phyloP scores from a whole-genome alignment of 331 rosid species.

The Acacia pycnantha region DNA sequence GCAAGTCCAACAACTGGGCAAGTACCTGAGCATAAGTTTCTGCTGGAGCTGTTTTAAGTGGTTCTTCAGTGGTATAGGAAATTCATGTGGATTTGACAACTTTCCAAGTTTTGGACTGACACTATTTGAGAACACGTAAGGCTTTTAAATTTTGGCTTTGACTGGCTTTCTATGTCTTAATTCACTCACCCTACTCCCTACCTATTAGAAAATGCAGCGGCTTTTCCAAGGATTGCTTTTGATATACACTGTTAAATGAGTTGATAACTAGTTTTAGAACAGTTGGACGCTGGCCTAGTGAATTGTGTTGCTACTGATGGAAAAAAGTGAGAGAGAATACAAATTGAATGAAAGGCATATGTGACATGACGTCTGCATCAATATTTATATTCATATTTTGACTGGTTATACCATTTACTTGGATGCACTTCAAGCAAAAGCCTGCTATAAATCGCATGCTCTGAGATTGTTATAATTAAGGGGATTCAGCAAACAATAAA shows the following conservation, averaged over 20 bases:
- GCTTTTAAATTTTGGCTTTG: slow-evolving; percentile 14
- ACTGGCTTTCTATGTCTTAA: slow-evolving; percentile 12
- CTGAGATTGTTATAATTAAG: background rate
- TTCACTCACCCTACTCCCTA: background rate
- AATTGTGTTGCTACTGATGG: slow-evolving; percentile 5
- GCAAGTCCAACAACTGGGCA: slow-evolving; percentile 79
- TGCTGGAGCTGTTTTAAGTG: slow-evolving; percentile 95
- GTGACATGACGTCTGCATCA: background rate
- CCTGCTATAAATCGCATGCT: background rate
- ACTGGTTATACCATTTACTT: background rate
- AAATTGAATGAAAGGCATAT: background rate
- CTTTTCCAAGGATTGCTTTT: background rate
- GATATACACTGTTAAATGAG: slow-evolving; percentile 8
- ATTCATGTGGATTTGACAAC: slow-evolving; percentile 87
- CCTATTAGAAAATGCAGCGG: background rate
- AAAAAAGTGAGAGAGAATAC: background rate
- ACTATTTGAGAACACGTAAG: slow-evolving; percentile 81
- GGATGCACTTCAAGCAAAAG: background rate
- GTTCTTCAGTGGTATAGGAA: slow-evolving; percentile 95
- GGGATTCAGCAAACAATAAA: background rate
- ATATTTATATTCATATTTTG: background rate
- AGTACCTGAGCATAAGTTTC: slow-evolving; percentile 80
- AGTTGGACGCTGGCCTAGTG: background rate
- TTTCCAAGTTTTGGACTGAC: slow-evolving; percentile 88
- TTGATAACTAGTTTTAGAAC: background rate